phyloP scores from a whole-genome alignment of 306 rosid species.

The Fragaria vesca region DNA sequence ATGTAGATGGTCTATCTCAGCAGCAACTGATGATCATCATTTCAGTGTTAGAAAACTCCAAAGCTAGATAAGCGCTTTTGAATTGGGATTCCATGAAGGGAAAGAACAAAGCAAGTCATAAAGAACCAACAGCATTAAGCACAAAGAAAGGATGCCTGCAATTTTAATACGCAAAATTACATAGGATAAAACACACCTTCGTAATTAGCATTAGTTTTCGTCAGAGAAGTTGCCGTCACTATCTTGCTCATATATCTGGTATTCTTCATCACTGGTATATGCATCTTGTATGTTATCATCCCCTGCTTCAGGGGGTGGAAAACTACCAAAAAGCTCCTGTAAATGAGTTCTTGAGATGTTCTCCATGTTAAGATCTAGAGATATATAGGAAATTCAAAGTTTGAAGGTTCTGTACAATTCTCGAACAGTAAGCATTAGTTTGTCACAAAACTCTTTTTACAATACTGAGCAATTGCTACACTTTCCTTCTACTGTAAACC shows the following conservation, averaged over 20 bases:
- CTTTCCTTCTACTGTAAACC: background rate
- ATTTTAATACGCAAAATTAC: background rate
- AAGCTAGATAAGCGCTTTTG: background rate
- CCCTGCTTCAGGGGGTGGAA: slow-evolving; percentile 46
- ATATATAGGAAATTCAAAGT: slow-evolving; percentile 43
- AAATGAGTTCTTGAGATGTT: slow-evolving; percentile 70
- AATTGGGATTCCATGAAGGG: background rate
- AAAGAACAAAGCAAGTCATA: background rate
- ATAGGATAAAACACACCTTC: background rate
- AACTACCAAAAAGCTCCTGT: slow-evolving; percentile 83
- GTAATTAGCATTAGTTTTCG: slow-evolving; percentile 27
- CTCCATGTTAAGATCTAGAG: slow-evolving; percentile 51
- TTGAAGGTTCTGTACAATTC: slow-evolving; percentile 5
- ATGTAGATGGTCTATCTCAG: background rate
- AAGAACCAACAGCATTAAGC: background rate
- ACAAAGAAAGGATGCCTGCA: background rate
- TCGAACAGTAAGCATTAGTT: background rate
- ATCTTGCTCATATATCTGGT: slow-evolving; percentile 60
- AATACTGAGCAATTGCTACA: background rate
- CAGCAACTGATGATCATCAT: background rate
- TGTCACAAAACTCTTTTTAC: background rate
- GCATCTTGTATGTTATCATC: slow-evolving; percentile 26
- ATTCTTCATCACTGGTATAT: slow-evolving; percentile 58
- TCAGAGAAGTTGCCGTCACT: slow-evolving; percentile 49
- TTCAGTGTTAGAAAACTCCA: background rate